A percentile compares a stretch with the other conserved stretches of the same genome.
Conservation (phyloP, 1,284 basidiomycete genomes). For the Heterobasidion annosum region DNA sequence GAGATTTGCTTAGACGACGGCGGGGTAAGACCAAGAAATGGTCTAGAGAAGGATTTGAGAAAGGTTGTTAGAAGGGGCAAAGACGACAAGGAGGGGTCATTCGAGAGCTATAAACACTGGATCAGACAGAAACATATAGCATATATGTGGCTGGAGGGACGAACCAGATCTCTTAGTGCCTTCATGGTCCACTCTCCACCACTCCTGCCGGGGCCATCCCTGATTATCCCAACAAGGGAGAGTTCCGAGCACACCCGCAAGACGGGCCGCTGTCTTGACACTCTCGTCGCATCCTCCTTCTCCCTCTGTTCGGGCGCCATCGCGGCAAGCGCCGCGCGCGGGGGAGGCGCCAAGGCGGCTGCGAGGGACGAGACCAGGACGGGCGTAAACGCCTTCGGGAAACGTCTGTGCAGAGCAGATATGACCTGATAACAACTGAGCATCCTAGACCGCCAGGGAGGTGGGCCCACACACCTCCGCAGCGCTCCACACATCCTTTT, state of each 20-base stretch:
- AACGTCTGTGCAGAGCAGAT: constrained; percentile 83
- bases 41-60: constrained; percentile 75
- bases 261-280: constrained; percentile 78
- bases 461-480: constrained; percentile 61
- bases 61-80: constrained; percentile 79
- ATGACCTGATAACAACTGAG: constrained; percentile 53
- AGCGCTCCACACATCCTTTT: constrained; percentile 86
- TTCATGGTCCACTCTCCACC: constrained; percentile 87
- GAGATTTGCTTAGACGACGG: constrained; percentile 47
- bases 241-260: constrained; percentile 86
- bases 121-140: constrained; percentile 3
- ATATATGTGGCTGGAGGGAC: constrained; percentile 15
- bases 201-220: constrained; percentile 54
- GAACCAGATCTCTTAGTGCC: constrained; percentile 71
- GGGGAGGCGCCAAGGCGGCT: constrained; percentile 57
- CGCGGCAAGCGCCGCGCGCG: constrained; percentile 48
- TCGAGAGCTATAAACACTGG: constrained; percentile 54
- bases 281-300: constrained; percentile 81
- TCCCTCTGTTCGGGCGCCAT: constrained; percentile 78
- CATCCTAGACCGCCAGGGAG: not conserved
- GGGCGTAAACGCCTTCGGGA: constrained; percentile 74
- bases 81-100: constrained; percentile 80
- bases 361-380: constrained; percentile 60
- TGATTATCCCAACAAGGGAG: constrained; percentile 78
- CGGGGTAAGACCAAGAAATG: constrained; percentile 68